These are phyloP conservation scores for Escallonia herrerae DNA, from an alignment of 129 eudicot species.

Conservation along the genomic window DNA sequence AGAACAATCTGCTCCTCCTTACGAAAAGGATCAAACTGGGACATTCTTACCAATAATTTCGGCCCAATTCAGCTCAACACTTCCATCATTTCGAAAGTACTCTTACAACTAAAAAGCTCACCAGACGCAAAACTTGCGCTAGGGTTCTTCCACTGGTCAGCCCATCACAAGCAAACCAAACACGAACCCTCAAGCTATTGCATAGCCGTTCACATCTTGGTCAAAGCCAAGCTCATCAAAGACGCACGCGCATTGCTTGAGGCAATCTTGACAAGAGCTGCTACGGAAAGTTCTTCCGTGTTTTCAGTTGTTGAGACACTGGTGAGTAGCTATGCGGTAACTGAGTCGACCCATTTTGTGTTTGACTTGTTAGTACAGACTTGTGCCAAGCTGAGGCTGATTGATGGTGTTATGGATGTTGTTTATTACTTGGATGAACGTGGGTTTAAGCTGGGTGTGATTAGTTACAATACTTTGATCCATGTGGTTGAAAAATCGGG, in stretches of 20 bases:
- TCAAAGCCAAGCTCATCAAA: constrained; percentile 43
- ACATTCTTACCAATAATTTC: constrained; percentile 33
- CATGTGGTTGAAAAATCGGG: constrained; percentile 56
- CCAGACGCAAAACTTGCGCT: constrained; percentile 52
- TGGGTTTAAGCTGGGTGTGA: constrained; percentile 51
- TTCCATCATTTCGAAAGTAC: constrained; percentile 36
- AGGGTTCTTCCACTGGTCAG: constrained; percentile 79
- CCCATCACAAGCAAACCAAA: constrained; percentile 31
- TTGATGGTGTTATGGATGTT: constrained; percentile 43
- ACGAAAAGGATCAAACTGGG: constrained; percentile 51
- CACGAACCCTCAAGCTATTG: constrained; percentile 51
- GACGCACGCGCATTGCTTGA: constrained; percentile 68
- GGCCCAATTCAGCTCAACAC: constrained; percentile 17
- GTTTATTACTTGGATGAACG: constrained; percentile 45
- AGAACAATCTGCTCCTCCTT: constrained; percentile 45
- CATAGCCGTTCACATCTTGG: constrained; percentile 58
- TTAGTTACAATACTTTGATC: constrained; percentile 61
- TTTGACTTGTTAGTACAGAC: constrained; percentile 70
- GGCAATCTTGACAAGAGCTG: constrained; percentile 38
- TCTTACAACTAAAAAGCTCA: constrained; percentile 65
- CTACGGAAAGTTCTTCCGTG: constrained; percentile 18
- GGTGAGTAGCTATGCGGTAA: constrained; percentile 32
- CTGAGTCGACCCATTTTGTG: constrained; percentile 53
- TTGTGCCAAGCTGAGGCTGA: constrained; percentile 64
- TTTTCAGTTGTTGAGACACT: constrained; percentile 31